phyloP scores from a whole-genome alignment of 129 eudicot species.

The Artemisia argyi region DNA sequence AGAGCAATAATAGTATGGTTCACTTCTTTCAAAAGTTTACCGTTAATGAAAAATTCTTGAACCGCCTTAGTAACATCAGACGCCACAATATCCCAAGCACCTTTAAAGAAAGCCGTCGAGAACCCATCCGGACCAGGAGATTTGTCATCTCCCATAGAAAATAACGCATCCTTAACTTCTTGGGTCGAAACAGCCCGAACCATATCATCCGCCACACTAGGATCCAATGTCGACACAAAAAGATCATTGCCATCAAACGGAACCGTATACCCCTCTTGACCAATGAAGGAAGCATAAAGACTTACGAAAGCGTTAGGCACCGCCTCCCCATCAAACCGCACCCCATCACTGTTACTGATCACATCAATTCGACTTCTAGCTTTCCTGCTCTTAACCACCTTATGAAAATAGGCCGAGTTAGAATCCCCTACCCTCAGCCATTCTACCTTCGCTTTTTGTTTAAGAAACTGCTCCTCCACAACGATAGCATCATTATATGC shows the following conservation, averaged over 20 bases:
- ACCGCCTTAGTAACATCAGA: too few relatives aligned
- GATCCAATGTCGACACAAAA: background rate
- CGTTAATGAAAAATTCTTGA: too few relatives aligned
- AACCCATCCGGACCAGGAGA: conserved; percentile 2
- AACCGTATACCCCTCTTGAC: background rate
- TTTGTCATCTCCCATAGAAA: background rate
- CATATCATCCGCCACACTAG: background rate
- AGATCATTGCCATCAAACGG: background rate
- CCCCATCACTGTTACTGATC: background rate
- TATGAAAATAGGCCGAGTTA: background rate
- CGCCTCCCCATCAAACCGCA: background rate
- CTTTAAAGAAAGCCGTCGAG: background rate
- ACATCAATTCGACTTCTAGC: background rate
- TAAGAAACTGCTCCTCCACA: background rate
- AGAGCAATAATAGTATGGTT: too few relatives aligned
- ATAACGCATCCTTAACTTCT: conserved; percentile 1
- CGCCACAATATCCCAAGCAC: background rate
- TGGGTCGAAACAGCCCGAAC: background rate
- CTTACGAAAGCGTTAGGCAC: background rate
- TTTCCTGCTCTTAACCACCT: background rate
- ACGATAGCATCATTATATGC: background rate
- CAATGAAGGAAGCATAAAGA: background rate
- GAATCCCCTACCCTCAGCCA: background rate
- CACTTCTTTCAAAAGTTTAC: too few relatives aligned
- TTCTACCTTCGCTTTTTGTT: background rate